phyloP scores from a whole-genome alignment of 2,329 filamentous ascomycete species.

The Berkeleyomyces rouxiae region DNA sequence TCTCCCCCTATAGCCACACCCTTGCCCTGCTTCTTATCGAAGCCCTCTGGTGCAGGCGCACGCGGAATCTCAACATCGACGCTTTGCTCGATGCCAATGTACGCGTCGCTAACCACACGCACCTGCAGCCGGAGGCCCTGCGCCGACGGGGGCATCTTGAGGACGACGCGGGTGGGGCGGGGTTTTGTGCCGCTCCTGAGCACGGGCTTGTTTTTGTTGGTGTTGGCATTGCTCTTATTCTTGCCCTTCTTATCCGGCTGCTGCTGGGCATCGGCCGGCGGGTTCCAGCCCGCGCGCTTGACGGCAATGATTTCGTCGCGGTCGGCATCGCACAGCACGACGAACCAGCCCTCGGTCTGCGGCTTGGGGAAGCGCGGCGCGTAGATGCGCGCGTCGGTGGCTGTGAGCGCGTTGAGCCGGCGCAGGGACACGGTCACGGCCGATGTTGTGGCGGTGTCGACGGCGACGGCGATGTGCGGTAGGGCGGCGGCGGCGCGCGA shows the following conservation, averaged over 20 bases:
- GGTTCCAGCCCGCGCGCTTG: slow-evolving; percentile 65
- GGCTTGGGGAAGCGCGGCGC: slow-evolving; percentile 85
- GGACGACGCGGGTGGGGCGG: neutral
- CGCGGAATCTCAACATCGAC: slow-evolving; percentile 35
- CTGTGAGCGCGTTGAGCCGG: slow-evolving; percentile 48
- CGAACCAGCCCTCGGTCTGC: slow-evolving; percentile 87
- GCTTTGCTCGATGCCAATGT: slow-evolving; percentile 54
- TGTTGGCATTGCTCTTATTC: neutral
- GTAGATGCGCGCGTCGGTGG: slow-evolving; percentile 58
- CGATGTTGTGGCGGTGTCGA: slow-evolving; percentile 22
- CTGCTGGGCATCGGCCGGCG: slow-evolving; percentile 13
- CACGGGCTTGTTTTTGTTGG: neutral
- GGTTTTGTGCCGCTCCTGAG: slow-evolving; percentile 9
- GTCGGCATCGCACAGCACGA: slow-evolving; percentile 51
- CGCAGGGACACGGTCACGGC: slow-evolving; percentile 47
- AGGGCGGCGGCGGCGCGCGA: slow-evolving; percentile 45
- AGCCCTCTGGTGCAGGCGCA: slow-evolving; percentile 21
- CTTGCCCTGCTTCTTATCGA: slow-evolving; percentile 13
- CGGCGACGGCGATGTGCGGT: slow-evolving; percentile 48
- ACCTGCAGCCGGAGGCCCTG: slow-evolving; percentile 50
- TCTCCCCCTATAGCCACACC: neutral
- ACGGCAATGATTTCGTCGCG: slow-evolving; percentile 68
- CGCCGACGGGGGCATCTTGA: slow-evolving; percentile 26
- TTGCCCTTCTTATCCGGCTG: neutral
- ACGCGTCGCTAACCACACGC: slow-evolving; percentile 69